phyloP scores from a whole-genome alignment of 1,139 yeast genomes.

The Zhuliangozyma blackwelliae region DNA sequence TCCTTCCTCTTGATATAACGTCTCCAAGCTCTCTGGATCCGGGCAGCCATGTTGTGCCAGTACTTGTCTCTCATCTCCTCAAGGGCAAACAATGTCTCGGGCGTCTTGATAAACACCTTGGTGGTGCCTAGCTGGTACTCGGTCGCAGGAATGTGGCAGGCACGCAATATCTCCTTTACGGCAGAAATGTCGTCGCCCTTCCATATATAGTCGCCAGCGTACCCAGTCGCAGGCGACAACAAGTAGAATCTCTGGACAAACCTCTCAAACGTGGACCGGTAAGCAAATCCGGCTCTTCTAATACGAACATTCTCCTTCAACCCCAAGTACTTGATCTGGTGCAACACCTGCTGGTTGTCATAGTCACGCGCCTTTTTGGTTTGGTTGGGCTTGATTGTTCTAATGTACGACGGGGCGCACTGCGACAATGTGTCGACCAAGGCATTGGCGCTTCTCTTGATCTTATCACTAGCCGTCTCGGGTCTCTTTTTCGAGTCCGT shows the following conservation, averaged over 20 bases:
- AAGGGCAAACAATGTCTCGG: slow-evolving; percentile 91
- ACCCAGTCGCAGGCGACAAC: slow-evolving; percentile 83
- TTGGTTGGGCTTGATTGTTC: slow-evolving; percentile 97
- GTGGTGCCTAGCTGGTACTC: slow-evolving; percentile 93
- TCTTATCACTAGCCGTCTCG: slow-evolving; percentile 97
- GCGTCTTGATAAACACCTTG: slow-evolving; percentile 95
- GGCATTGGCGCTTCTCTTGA: slow-evolving; percentile 85
- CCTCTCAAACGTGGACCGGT: slow-evolving; percentile 93
- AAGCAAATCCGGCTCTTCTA: slow-evolving; percentile 98
- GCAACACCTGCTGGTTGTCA: slow-evolving; percentile 84
- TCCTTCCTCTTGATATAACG: slow-evolving; percentile 73
- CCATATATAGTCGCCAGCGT: slow-evolving; percentile 98
- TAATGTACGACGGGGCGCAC: slow-evolving; percentile 91
- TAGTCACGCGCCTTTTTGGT: slow-evolving; percentile 88
- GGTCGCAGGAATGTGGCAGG: slow-evolving; percentile 71
- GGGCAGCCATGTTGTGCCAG: slow-evolving; percentile 98
- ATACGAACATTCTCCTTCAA: slow-evolving; percentile 95
- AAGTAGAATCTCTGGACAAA: slow-evolving; percentile 95
- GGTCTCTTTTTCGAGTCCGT: slow-evolving; percentile 78
- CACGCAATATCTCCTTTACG: slow-evolving; percentile 68
- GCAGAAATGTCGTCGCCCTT: slow-evolving; percentile 82
- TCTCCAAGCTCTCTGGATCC: slow-evolving; percentile 97
- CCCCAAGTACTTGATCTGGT: slow-evolving; percentile 94
- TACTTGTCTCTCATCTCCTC: slow-evolving; percentile 96
- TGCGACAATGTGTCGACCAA: slow-evolving; percentile 85